Conservation (phyloP, 768 basidiomycete genomes). For the Cyathus striatus region DNA sequence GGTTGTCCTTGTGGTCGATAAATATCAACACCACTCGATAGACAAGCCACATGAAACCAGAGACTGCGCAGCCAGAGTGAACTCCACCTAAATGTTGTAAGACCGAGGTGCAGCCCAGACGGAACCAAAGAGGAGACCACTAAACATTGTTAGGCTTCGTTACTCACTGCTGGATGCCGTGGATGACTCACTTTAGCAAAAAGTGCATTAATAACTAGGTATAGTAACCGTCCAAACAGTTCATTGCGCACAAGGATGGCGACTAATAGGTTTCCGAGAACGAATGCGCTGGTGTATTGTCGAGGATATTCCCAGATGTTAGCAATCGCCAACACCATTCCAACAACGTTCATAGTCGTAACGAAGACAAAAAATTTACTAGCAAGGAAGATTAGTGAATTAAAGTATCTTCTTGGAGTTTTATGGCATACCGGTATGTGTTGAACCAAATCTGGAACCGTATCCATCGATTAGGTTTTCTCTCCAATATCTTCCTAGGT, state of each 20-base stretch:
- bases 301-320: slow-evolving; percentile 67
- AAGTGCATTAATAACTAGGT: slow-evolving; percentile 62
- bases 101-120: slow-evolving; percentile 67
- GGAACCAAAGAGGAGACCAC: slow-evolving; percentile 48
- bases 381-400: not conserved
- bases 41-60: slow-evolving; percentile 71
- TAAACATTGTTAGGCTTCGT: slow-evolving; percentile 11
- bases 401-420: too few species aligned
- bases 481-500: slow-evolving; percentile 14
- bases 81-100: slow-evolving; percentile 80
- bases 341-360: slow-evolving; percentile 54
- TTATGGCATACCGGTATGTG: slow-evolving; percentile 54
- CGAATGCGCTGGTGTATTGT: slow-evolving; percentile 65
- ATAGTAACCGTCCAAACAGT: slow-evolving; percentile 71
- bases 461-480: slow-evolving; percentile 49
- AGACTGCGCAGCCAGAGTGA: slow-evolving; percentile 77
- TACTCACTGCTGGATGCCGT: not conserved
- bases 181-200: slow-evolving; percentile 61
- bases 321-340: slow-evolving; percentile 53
- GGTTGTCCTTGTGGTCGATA: slow-evolving; percentile 43
- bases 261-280: slow-evolving; percentile 67
- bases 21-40: slow-evolving; percentile 54
- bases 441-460: slow-evolving; percentile 73
- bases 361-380: slow-evolving; percentile 74
- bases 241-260: slow-evolving; percentile 80